A percentile compares a stretch with the other conserved stretches of the same genome.
phyloP scores from a whole-genome alignment of 2,329 filamentous ascomycete genomes.

The Penicillium sp. region DNA sequence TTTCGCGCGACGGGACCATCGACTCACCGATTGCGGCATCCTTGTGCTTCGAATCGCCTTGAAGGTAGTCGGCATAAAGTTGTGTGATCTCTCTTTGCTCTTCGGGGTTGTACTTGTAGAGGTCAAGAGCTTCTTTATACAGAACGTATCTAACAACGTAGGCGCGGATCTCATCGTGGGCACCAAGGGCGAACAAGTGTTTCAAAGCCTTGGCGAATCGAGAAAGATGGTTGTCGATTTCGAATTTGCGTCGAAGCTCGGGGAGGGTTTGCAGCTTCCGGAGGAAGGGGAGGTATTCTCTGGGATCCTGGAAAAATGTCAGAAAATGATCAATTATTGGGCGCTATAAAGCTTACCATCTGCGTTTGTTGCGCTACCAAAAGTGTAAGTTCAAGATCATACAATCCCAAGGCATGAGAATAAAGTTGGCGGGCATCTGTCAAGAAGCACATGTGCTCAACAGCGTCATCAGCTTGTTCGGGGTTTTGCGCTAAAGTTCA shows the following conservation, averaged over 20 bases:
- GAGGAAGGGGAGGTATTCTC: conserved; percentile 92
- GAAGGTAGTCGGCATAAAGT: conserved; percentile 74
- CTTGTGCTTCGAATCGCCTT: conserved; percentile 68
- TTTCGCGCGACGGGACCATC: neutral
- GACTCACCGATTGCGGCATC: conserved; percentile 68
- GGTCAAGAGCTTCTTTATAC: conserved; percentile 68
- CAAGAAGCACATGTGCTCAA: conserved; percentile 96
- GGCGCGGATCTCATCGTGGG: conserved; percentile 69
- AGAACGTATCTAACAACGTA: conserved; percentile 78
- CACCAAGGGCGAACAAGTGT: conserved; percentile 68
- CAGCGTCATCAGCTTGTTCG: conserved; percentile 75
- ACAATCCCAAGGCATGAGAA: conserved; percentile 82
- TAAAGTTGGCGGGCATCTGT: conserved; percentile 90
- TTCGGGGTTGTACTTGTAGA: conserved; percentile 76
- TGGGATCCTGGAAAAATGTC: conserved; percentile 60
- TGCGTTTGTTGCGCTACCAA: conserved; percentile 94
- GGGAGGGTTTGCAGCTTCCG: conserved; percentile 76
- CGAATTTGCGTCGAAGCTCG: conserved; percentile 66
- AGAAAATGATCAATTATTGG: conserved; percentile 1
- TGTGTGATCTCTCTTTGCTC: conserved; percentile 65
- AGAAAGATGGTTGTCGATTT: conserved; percentile 82
- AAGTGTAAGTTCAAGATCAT: conserved; percentile 83
- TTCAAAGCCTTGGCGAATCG: conserved; percentile 70
- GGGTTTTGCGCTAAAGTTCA: conserved; percentile 52
- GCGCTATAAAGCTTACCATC: conserved; percentile 47